phyloP scores from a whole-genome alignment of 768 basidiomycete species.

The Mycena galericulata region DNA sequence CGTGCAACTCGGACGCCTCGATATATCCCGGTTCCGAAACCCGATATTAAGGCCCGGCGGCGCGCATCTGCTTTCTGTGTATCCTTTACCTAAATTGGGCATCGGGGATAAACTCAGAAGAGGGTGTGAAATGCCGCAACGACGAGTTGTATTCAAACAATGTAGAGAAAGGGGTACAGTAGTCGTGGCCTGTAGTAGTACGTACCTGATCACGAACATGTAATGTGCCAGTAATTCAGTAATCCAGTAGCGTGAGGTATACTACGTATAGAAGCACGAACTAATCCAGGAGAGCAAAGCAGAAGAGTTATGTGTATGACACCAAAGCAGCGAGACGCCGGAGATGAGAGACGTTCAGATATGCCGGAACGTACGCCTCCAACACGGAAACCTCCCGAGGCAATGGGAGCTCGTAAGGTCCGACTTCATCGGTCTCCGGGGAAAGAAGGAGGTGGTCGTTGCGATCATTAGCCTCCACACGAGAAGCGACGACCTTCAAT shows the following conservation, averaged over 20 bases:
- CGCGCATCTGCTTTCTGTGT: no score
- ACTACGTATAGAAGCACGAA: constrained; percentile 45
- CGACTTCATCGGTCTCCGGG: constrained; percentile 97
- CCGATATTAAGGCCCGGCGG: no score
- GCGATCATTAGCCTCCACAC: constrained; percentile 95
- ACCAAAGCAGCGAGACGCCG: constrained; percentile 90
- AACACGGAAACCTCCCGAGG: constrained; percentile 95
- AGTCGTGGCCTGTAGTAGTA: constrained; percentile 15
- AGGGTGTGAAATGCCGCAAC: constrained; percentile 54
- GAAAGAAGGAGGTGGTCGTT: constrained; percentile 96
- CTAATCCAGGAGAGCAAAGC: constrained; percentile 23
- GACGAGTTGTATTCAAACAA: constrained; percentile 61
- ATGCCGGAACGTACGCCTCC: constrained; percentile 96
- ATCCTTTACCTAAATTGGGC: no score
- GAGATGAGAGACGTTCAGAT: constrained; percentile 90
- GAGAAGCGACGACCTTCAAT: constrained; percentile 93
- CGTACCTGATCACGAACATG: neutral
- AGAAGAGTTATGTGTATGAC: constrained; percentile 64
- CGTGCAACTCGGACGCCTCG: no score
- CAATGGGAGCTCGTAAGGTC: constrained; percentile 92
- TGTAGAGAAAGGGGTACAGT: constrained; percentile 65
- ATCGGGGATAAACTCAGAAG: constrained; percentile 40
- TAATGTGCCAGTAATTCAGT: constrained; percentile 49
- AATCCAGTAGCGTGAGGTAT: constrained; percentile 59
- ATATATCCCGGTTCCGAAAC: no score